Evolutionary conservation across 2,329 filamentous ascomycete species (phyloP).

Genomic region (Xylariaceae sp.): DNA sequence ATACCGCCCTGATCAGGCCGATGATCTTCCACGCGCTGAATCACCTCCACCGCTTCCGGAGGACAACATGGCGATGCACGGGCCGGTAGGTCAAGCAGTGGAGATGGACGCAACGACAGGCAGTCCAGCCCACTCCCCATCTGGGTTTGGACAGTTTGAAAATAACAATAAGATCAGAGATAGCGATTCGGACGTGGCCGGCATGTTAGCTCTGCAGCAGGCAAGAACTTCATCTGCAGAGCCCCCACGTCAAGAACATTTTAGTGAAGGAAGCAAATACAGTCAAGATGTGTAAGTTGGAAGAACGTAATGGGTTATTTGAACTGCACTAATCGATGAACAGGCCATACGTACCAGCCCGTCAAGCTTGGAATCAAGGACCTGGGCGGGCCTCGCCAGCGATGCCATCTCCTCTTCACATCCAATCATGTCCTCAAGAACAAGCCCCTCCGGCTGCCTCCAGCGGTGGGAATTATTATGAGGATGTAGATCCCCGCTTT

Average conservation of each 20-base stretch:
- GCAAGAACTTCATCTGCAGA: conserved; percentile 34
- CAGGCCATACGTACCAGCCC: conserved; percentile 53
- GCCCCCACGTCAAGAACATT: conserved; percentile 45
- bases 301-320: conserved; percentile 11
- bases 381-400: conserved; percentile 42
- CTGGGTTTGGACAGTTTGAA: conserved; percentile 43
- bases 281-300: conserved; percentile 67
- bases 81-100: conserved; percentile 60
- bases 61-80: conserved; percentile 32
- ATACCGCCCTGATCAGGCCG: conserved; percentile 40
- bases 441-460: conserved; percentile 29
- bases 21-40: conserved; percentile 55
- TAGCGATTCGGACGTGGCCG: conserved; percentile 67
- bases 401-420: conserved; percentile 43
- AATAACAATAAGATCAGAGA: conserved; percentile 45
- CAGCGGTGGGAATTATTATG: conserved; percentile 63
- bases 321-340: conserved; percentile 33
- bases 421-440: conserved; percentile 34
- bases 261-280: conserved; percentile 69
- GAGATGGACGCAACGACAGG: conserved; percentile 76
- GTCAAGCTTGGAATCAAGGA: conserved; percentile 52
- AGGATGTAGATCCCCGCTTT: conserved; percentile 90
- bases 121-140: conserved; percentile 42
- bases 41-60: conserved; percentile 59
- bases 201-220: conserved; percentile 70